Conservation (phyloP, 192 early-diverging fungal genomes). For the Coemansia sp. region DNA sequence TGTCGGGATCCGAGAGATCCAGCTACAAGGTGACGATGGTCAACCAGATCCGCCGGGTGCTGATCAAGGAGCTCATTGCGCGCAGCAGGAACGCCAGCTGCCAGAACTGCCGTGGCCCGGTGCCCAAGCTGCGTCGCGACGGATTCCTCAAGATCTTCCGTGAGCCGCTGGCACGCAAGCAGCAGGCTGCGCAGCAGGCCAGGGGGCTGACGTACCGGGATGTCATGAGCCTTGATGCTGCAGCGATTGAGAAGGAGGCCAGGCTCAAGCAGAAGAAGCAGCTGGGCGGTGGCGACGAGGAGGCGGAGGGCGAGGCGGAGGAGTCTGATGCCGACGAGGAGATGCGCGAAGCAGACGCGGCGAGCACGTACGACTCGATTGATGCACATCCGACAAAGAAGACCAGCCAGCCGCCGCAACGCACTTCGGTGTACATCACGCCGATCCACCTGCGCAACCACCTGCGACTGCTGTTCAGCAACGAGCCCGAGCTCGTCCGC, state of each 20-base stretch:
- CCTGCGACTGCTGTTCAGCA: constrained; percentile 73
- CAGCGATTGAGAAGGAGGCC: constrained; percentile 19
- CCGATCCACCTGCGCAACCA: constrained; percentile 79
- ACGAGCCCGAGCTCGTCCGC: constrained; percentile 73
- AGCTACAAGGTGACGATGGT: constrained; percentile 55
- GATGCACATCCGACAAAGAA: constrained; percentile 43
- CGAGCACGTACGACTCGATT: constrained; percentile 20
- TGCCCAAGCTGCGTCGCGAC: constrained; percentile 79
- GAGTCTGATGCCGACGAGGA: constrained; percentile 47
- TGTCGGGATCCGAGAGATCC: constrained; percentile 11
- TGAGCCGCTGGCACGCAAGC: constrained; percentile 67
- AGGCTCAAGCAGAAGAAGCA: constrained; percentile 14
- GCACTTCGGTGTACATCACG: constrained; percentile 56
- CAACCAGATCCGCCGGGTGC: constrained; percentile 40
- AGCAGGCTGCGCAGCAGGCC: constrained; percentile 60
- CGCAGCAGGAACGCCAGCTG: constrained; percentile 57
- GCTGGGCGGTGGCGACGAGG: constrained; percentile 15
- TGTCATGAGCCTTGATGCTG: constrained; percentile 36
- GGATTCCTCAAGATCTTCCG: constrained; percentile 85
- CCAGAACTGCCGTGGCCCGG: constrained; percentile 62
- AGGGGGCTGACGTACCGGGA: constrained; percentile 56
- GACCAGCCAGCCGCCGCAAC: constrained; percentile 15
- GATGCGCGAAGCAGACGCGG: constrained; percentile 43
- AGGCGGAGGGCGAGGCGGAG: constrained; percentile 40
- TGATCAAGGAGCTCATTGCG: constrained; percentile 45